Evolutionary conservation across 805 yeast genomes (phyloP).

Genomic region (Ogataea kodamae): DNA sequence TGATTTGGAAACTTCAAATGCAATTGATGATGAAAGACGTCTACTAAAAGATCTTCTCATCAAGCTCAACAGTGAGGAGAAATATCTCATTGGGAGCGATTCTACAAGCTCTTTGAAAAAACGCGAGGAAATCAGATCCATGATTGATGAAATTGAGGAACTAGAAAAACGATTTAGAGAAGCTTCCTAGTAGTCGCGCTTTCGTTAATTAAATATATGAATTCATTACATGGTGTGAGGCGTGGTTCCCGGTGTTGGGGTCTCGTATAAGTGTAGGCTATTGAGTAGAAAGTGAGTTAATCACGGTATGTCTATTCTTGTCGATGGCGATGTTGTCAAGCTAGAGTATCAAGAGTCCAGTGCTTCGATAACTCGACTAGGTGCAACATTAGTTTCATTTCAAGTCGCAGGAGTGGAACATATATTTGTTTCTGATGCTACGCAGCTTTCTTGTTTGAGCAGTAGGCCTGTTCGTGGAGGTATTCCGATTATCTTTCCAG

Average conservation of each 20-base stretch:
- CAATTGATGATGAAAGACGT: constrained; percentile 14
- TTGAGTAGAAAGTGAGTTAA: background rate
- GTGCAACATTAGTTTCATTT: constrained; percentile 19
- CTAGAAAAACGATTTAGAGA: constrained; percentile 20
- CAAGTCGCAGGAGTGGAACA: constrained; percentile 14
- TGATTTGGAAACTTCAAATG: constrained; percentile 51
- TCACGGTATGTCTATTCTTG: constrained; percentile 17
- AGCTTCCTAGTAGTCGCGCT: no score
- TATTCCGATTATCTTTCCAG: constrained; percentile 21
- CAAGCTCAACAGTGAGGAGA: constrained; percentile 16
- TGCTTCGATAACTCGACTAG: constrained; percentile 16
- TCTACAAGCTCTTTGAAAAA: constrained; percentile 3
- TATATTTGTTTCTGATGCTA: constrained; percentile 16
- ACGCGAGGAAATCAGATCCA: constrained; percentile 10
- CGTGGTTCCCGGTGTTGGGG: constrained; percentile 1
- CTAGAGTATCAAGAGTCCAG: constrained; percentile 12
- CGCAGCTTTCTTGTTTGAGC: constrained; percentile 10
- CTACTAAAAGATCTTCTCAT: constrained; percentile 14
- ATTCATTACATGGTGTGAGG: constrained; percentile 4
- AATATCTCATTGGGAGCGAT: constrained; percentile 2
- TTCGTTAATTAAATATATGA: no score
- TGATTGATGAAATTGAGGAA: constrained; percentile 23
- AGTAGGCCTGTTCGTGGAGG: constrained; percentile 22
- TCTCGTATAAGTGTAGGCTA: background rate
- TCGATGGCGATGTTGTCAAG: constrained; percentile 13